Evolutionary conservation across 768 basidiomycete genomes (phyloP), one percentile per base, ranked within the genome.

Genomic region (Suillus paluster): DNA sequence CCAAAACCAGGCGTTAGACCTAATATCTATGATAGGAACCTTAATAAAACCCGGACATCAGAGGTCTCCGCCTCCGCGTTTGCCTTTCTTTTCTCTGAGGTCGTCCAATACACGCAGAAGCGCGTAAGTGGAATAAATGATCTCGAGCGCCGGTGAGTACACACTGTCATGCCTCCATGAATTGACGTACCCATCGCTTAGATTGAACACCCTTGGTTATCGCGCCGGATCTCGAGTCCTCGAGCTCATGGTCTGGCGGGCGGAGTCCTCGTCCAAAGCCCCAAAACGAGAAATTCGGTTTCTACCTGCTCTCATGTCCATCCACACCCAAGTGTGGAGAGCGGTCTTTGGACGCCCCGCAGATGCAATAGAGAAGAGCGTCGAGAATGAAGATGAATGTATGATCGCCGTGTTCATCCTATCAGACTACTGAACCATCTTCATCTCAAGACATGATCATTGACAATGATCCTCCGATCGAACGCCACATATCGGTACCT

Each of bases 301-400:
- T 67, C 83, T 99, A 19, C 93, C 95, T 6, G 91, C 92, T 4
- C 84, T 99, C 59, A 94, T 96, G 88, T 90, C 89, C 70, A 88
- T 99, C 57, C 97, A 98, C 69, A 95, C 94, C 1, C 94, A 97
- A 67, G 89, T 99, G 27, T 99, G 97, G 91, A 88, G 89, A 61
- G 91, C 95, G 34, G 90, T 96, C 19, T 99, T 97, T 70, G 95
- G 95, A 10, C 92, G 90, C 73, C 83, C 94, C 10, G 97, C 97
- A 23, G 97, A 98, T 72, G 94, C 91, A 2, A 87, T 99, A 60
- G 96, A 99, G 77, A 92, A 94, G 79, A 95, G 94, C 66, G 94
- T 98, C 0, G 95, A 97, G 75, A 94, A 97, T 62, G 89, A 92
- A 21, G 97, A 99, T 72, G 97, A 99, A 82, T 99, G 95, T 89